These are phyloP conservation scores for Solanum clarkiae DNA, from an alignment of 257 asterid genomes.

Conservation along the genomic window DNA sequence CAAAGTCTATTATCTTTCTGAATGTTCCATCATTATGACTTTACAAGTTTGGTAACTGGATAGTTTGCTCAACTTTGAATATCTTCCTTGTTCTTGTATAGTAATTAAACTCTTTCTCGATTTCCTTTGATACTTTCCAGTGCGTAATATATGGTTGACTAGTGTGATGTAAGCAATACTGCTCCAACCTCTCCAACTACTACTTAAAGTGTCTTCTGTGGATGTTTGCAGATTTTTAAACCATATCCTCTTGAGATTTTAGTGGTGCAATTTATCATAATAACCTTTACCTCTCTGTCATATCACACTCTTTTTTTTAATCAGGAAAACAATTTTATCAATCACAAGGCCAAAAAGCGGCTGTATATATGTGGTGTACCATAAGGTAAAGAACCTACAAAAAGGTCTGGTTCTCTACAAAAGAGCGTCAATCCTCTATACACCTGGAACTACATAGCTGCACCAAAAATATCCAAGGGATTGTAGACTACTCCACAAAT, in stretches of 20 bases:
- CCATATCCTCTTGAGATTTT: not conserved
- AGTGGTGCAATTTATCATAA: too few relatives aligned
- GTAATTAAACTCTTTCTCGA: not conserved
- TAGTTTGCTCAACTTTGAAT: not conserved
- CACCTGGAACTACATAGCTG: too few relatives aligned
- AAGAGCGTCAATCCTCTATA: too few relatives aligned
- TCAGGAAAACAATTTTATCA: too few relatives aligned
- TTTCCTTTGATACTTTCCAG: not conserved
- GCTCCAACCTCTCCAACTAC: not conserved
- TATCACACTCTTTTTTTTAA: too few relatives aligned
- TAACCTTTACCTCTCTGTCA: too few relatives aligned
- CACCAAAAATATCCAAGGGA: too few relatives aligned
- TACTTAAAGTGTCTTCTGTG: not conserved
- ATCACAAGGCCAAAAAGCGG: too few relatives aligned
- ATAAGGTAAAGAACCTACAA: too few relatives aligned
- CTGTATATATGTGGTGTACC: too few relatives aligned
- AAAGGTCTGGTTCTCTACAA: too few relatives aligned
- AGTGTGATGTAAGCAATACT: not conserved
- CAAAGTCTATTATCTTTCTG: not conserved
- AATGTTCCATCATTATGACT: not conserved
- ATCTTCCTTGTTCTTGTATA: not conserved
- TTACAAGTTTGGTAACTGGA: not conserved
- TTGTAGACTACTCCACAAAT: too few relatives aligned
- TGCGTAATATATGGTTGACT: not conserved
- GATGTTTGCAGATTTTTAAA: not conserved